Evolutionary conservation across 306 rosid species (phyloP).

Genomic region (Senna tora): DNA sequence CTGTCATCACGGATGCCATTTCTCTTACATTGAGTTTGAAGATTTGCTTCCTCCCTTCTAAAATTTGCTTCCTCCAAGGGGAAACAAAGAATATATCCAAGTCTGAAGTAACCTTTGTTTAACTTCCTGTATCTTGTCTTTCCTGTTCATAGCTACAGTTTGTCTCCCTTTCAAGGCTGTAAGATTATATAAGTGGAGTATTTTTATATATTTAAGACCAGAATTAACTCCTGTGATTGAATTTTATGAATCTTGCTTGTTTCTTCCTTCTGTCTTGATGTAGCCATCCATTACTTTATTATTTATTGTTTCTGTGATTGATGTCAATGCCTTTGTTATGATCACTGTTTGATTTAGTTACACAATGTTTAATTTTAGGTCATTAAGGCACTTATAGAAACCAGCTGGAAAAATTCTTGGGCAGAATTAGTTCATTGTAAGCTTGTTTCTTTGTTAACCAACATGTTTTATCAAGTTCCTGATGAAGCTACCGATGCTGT

Average conservation of each 20-base stretch:
- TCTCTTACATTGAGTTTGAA: not conserved
- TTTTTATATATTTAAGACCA: constrained; percentile 30
- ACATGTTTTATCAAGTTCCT: constrained; percentile 88
- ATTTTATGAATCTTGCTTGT: constrained; percentile 13
- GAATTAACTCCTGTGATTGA: not conserved
- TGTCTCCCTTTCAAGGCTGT: not conserved
- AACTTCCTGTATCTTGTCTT: constrained; percentile 18
- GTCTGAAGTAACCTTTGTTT: constrained; percentile 16
- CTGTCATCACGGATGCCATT: not conserved
- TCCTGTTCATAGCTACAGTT: not conserved
- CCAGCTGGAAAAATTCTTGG: constrained; percentile 89
- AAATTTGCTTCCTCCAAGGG: no score
- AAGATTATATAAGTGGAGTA: not conserved
- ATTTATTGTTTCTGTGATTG: constrained; percentile 21
- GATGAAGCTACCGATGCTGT: constrained; percentile 51
- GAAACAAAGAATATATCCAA: constrained; percentile 3
- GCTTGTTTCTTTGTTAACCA: constrained; percentile 87
- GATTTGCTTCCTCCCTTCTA: no score
- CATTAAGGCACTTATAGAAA: constrained; percentile 68
- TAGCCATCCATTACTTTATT: constrained; percentile 17
- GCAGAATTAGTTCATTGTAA: constrained; percentile 95
- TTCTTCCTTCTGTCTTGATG: constrained; percentile 22
- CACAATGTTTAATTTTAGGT: constrained; percentile 56
- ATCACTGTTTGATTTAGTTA: constrained; percentile 44
- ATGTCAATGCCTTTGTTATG: constrained; percentile 19